Evolutionary conservation across 371 early-diverging fungal genomes (phyloP), one percentile per base, ranked within the genome.

Genomic region (Haplosporangium sp.): DNA sequence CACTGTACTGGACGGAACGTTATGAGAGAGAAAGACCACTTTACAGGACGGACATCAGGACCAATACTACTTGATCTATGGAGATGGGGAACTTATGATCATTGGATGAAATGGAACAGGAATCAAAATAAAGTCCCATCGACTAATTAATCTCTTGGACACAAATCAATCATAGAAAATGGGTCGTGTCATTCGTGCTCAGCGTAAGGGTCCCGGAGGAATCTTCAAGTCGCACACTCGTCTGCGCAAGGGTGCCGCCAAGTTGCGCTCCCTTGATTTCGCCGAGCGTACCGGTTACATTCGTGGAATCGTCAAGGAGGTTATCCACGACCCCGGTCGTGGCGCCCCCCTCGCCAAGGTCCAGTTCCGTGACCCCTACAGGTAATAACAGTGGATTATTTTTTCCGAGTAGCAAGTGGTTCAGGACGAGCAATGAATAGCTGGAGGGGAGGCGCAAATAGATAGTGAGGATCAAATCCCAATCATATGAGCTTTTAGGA

Each of bases 261-360:
- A 96, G 90, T 89, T 94, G 87, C 92, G 99, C 82, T 86, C 95
- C 73, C 85, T 95, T 72, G 99, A 99, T 89, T 99, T 86, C 85
- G 93, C 98, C 77, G 99, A 99, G 92, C 95, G 98, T 84, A 91
- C 97, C 85, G 98, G 99, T 82, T 99, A 98, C 90, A 87, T 94
- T 83, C 92, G 97, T 74, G 99, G 99, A 84, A 87, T 98, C 83
- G 96, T 99, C 83, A 96, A 98, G 93, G 98, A 98, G 87, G 99
- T 99, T 86, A 92, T 99, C 84, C 99, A 99, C 92, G 99, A 99
- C 88, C 95, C 99, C 77, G 99, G 99, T 84, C 96, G 99, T 92
- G 99, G 99, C 88, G 99, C 99, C 83, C 99, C 99, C 61, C 94
- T 99, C 63, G 99, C 99, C 88, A 95, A 95, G 92, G 96, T 98